Evolutionary conservation across 1,284 basidiomycete species (phyloP).

Genomic region (Marasmius oreades): DNA sequence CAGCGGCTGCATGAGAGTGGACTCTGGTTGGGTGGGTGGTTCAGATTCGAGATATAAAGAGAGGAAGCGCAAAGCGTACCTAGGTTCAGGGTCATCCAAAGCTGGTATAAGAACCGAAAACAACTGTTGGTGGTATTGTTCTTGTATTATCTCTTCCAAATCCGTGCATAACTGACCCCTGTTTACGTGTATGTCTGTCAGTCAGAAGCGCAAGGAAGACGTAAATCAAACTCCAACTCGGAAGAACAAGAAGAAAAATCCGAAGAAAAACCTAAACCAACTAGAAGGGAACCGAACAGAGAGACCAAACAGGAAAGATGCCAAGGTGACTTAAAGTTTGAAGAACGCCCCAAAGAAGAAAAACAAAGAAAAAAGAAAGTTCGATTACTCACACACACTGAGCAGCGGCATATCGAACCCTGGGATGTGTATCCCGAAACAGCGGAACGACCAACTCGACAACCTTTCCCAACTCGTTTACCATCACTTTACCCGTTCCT

Average conservation of each 20-base stretch:
- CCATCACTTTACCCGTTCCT: slow-evolving; percentile 72
- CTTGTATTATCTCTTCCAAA: slow-evolving; percentile 78
- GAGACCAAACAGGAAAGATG: too few species aligned
- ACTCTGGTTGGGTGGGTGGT: slow-evolving; percentile 45
- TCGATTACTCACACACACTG: slow-evolving; percentile 73
- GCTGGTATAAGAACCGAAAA: slow-evolving; percentile 70
- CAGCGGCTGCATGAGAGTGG: slow-evolving; percentile 79
- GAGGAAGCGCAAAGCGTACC: slow-evolving; percentile 38
- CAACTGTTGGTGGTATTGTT: slow-evolving; percentile 61
- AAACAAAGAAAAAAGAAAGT: not conserved
- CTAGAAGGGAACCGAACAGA: not conserved
- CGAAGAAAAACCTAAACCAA: slow-evolving; percentile 3
- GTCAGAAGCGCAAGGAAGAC: too few species aligned
- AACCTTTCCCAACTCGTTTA: slow-evolving; percentile 72
- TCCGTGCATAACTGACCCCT: slow-evolving; percentile 84
- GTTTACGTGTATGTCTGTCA: too few species aligned
- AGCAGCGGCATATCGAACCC: slow-evolving; percentile 81
- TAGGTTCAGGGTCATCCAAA: slow-evolving; percentile 70
- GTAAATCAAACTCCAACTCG: too few species aligned
- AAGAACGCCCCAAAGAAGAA: slow-evolving; percentile 8
- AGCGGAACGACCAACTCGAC: slow-evolving; percentile 76
- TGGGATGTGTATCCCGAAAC: slow-evolving; percentile 75
- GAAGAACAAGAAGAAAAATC: too few species aligned
- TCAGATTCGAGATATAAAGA: not conserved
- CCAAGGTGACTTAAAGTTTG: too few species aligned